Base-by-base conservation (phyloP, 2,329 filamentous ascomycete genomes). In the Fusarium sp. region DNA sequence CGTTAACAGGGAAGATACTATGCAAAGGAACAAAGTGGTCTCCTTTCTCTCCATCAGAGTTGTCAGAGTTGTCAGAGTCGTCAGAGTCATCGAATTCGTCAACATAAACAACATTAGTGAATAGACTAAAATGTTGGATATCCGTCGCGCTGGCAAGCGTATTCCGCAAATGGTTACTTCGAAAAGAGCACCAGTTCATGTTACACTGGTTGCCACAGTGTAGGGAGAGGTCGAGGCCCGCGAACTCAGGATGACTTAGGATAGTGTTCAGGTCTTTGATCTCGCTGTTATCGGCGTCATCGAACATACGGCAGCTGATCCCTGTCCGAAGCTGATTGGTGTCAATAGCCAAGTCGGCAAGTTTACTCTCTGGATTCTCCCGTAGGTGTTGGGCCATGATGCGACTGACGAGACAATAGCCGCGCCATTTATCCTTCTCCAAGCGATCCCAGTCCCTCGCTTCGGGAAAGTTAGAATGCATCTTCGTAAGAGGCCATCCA, bases 301-400 rank as follows among this genome's bases (percentile, higher is more conserved):
- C 57, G 12, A 74, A 75, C 5, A 74, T 19, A 21, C 44, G 64
- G 2, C 64, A 58, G 11, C 61, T 82, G 3, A 84, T 72, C 0
- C 82, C 81, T 1, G 79, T 81, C 5, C 61, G 13, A 9, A 83
- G 70, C 4, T 73, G 47, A 44, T 81, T 73, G 9, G 65, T 75
- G 49, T 84, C 80, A 10, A 85, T 19, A 9, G 80, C 40, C 5
- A 86, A 69, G 52, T 84, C 83, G 5, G 78, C 64, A 25, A 86
- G 60, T 28, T 5, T 28, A 16, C 9, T 59, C 7, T 9, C 58
- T 4, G 40, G 58, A 3, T 53, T 69, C 1, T 70, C 44, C 2
- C 40, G 56, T 25, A 79, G 66, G 3, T 75, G 46, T 58, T 72
- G 52, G 2, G 79, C 74, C 16, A 83, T 73, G 11, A 73, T 75